Conservation (phyloP, 768 basidiomycete genomes). For the Dacryopinax primogenitus region DNA sequence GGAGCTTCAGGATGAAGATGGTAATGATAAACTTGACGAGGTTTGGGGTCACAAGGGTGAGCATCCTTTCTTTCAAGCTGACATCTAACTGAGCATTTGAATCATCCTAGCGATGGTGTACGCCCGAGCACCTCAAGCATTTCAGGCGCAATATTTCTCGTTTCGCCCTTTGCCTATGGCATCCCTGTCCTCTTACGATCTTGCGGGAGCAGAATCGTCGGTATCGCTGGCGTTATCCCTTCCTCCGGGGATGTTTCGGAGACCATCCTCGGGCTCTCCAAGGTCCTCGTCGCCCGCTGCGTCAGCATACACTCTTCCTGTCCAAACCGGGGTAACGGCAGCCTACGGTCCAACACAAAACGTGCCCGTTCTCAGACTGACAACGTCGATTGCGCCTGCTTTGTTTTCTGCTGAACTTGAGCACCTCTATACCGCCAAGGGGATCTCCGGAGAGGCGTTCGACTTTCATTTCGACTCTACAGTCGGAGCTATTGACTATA, state of each 20-base stretch:
- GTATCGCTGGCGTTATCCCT: conserved; percentile 28
- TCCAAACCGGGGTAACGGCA: neutral
- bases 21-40: conserved; percentile 37
- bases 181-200: conserved; percentile 39
- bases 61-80: conserved; percentile 18
- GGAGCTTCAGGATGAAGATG: conserved; percentile 47
- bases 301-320: neutral
- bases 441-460: conserved; percentile 66
- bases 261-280: conserved; percentile 6
- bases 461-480: conserved; percentile 68
- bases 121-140: conserved; percentile 82
- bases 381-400: conserved; percentile 56
- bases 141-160: conserved; percentile 80
- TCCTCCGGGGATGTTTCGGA: conserved; percentile 16
- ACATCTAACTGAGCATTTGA: neutral
- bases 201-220: conserved; percentile 25
- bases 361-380: conserved; percentile 40
- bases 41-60: conserved; percentile 94
- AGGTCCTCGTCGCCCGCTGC: neutral
- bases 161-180: conserved; percentile 47
- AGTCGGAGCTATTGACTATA: conserved; percentile 31
- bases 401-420: conserved; percentile 85
- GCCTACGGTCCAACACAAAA: conserved; percentile 14
- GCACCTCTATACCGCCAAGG: conserved; percentile 87
- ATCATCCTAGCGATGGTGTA: conserved; percentile 73